Percentiles rank a stretch among this genome's conserved stretches.
phyloP scores from a whole-genome alignment of 116 monocot species.

The Posidonia oceanica region DNA sequence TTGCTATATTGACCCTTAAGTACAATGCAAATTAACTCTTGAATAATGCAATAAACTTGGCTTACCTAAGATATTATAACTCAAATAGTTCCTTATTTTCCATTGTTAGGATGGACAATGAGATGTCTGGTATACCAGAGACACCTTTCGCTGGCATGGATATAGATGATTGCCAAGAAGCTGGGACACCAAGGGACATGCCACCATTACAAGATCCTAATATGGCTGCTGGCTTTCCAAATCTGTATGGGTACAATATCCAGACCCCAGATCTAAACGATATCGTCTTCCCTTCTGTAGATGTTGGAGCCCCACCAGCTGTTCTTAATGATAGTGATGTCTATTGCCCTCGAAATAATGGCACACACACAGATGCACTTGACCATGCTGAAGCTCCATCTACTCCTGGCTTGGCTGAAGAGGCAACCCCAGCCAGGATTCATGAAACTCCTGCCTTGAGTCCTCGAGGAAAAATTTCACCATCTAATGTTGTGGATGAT shows the following conservation, averaged over 20 bases:
- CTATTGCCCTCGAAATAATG: constrained; percentile 13
- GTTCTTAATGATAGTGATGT: constrained; percentile 16
- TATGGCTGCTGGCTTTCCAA: constrained; percentile 16
- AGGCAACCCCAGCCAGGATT: constrained; percentile 33
- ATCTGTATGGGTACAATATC: constrained; percentile 39
- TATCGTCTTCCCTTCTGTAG: constrained; percentile 31
- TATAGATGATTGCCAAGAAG: constrained; percentile 29
- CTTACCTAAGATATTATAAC: too few relatives aligned
- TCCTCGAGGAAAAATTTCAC: constrained; percentile 24
- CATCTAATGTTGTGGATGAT: constrained; percentile 11
- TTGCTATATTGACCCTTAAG: too few relatives aligned
- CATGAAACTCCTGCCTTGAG: constrained; percentile 43
- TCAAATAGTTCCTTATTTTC: background rate
- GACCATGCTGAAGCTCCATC: constrained; percentile 66
- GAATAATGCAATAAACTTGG: too few relatives aligned
- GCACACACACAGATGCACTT: constrained; percentile 23
- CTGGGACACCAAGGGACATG: constrained; percentile 27
- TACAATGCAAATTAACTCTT: too few relatives aligned
- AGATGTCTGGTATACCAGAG: constrained; percentile 13
- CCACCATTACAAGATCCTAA: constrained; percentile 18
- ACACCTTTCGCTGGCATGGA: constrained; percentile 36
- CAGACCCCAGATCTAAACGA: constrained; percentile 81
- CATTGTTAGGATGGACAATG: constrained; percentile 2
- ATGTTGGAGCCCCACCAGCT: constrained; percentile 23
- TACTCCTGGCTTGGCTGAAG: constrained; percentile 73